Evolutionary conservation across 345 rosid genomes (phyloP).

Genomic region (Citrus australasica): DNA sequence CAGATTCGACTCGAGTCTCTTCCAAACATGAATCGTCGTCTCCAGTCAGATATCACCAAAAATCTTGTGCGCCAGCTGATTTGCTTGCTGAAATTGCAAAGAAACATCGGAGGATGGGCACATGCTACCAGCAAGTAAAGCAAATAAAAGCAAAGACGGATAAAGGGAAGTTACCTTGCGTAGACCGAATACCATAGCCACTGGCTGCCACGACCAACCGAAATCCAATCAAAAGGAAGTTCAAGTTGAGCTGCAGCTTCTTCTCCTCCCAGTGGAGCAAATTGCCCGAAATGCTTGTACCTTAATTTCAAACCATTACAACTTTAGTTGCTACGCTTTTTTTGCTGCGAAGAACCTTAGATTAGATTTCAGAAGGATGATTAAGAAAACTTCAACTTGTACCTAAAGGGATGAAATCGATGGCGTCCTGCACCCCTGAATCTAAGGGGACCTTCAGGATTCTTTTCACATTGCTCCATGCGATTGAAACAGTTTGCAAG

Average conservation of each 20-base stretch:
- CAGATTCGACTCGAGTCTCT: conserved; percentile 75
- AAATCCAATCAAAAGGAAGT: conserved; percentile 81
- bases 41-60: conserved; percentile 72
- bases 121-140: neutral
- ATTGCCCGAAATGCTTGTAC: conserved; percentile 75
- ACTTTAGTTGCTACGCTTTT: neutral
- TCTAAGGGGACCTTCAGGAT: conserved; percentile 80
- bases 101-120: neutral
- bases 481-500: conserved; percentile 76
- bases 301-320: conserved; percentile 18
- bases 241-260: conserved; percentile 80
- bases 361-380: neutral
- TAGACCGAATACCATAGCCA: conserved; percentile 96
- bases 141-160: neutral
- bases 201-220: conserved; percentile 65
- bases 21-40: conserved; percentile 54
- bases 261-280: conserved; percentile 92
- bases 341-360: neutral
- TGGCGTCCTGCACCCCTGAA: conserved; percentile 66
- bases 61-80: conserved; percentile 85
- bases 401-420: conserved; percentile 73
- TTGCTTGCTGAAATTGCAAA: conserved; percentile 44
- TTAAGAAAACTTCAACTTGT: conserved; percentile 9
- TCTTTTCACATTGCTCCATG: conserved; percentile 56
- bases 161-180: conserved; percentile 38